These are phyloP conservation scores for Monilinia vaccinii-corymbosi DNA, from an alignment of 2,329 filamentous ascomycete genomes.

Conservation along the genomic window DNA sequence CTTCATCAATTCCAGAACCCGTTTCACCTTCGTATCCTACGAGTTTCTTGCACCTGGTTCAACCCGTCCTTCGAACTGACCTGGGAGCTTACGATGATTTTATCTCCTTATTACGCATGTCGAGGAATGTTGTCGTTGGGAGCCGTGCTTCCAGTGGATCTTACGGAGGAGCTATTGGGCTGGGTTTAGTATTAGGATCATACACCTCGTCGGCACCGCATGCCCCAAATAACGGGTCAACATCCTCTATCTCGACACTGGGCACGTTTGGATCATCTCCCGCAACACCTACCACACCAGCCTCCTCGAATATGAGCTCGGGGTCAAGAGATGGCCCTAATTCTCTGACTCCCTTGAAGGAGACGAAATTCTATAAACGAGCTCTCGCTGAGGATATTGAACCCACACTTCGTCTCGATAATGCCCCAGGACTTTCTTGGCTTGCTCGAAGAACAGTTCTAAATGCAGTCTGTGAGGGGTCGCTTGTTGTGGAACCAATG, in stretches of 20 bases:
- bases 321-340: conserved; percentile 32
- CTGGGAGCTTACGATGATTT: conserved; percentile 79
- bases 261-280: conserved; percentile 45
- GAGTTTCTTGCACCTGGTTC: conserved; percentile 74
- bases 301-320: conserved; percentile 43
- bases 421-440: conserved; percentile 87
- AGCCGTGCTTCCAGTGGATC: conserved; percentile 67
- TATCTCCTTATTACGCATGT: conserved; percentile 60
- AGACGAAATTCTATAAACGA: conserved; percentile 91
- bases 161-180: conserved; percentile 49
- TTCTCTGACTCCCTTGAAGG: conserved; percentile 60
- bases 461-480: conserved; percentile 73
- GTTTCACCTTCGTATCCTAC: conserved; percentile 49
- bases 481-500: conserved; percentile 82
- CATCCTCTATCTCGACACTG: conserved; percentile 45
- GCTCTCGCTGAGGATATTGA: conserved; percentile 85
- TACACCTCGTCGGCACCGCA: conserved; percentile 33
- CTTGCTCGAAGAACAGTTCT: conserved; percentile 79
- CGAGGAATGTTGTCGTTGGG: conserved; percentile 42
- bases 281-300: conserved; percentile 49
- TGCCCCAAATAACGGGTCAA: conserved; percentile 49
- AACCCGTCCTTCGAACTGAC: conserved; percentile 76
- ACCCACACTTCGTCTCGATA: conserved; percentile 81
- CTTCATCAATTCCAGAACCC: conserved; percentile 32
- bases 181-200: conserved; percentile 37